Evolutionary conservation across 768 basidiomycete species (phyloP).

Genomic region (Suillus weaverae): DNA sequence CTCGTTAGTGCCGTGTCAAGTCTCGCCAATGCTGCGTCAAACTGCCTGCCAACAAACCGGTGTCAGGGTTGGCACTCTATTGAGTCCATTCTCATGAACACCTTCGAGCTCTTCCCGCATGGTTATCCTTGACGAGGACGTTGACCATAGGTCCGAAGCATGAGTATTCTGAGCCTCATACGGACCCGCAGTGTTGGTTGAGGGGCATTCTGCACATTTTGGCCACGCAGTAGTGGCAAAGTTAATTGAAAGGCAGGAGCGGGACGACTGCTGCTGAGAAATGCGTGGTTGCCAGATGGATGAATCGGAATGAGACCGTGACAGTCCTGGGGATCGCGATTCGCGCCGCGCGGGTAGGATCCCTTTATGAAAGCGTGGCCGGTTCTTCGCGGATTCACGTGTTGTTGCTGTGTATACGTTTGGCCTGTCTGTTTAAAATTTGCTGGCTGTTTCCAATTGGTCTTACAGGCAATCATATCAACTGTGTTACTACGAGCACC

Average conservation of each 20-base stretch:
- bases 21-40: too few relatives aligned
- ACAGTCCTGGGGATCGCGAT: not conserved
- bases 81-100: not conserved
- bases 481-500: constrained; percentile 5
- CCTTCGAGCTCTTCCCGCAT: not conserved
- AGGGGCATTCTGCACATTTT: not conserved
- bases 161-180: not conserved
- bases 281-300: not conserved
- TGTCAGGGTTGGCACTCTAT: not conserved
- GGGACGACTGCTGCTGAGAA: not conserved
- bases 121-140: not conserved
- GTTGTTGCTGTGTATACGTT: too few relatives aligned
- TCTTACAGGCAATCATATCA: not conserved
- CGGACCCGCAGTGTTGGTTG: not conserved
- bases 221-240: not conserved
- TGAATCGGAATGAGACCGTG: not conserved
- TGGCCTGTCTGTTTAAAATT: too few relatives aligned
- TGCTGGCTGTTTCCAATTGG: not conserved
- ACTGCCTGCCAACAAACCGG: not conserved
- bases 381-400: too few relatives aligned
- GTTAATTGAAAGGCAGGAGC: not conserved
- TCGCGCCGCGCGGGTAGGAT: not conserved
- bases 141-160: not conserved
- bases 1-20: too few relatives aligned
- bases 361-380: too few relatives aligned